Conservation (phyloP, 345 rosid species). For the Brassica nigra region DNA sequence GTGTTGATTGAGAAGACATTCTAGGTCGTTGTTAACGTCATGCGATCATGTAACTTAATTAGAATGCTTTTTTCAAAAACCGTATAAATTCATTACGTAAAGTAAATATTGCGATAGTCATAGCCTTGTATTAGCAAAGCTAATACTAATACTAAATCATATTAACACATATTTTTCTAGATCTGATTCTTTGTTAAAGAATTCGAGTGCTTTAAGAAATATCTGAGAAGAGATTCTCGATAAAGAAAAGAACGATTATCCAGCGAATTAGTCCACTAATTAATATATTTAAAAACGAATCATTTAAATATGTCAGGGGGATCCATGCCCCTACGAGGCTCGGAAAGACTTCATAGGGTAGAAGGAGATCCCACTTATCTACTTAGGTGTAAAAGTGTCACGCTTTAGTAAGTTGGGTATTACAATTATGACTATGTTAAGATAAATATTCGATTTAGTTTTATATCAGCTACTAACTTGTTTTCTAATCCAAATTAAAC, state of each 20-base stretch:
- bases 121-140: neutral
- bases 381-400: slow-evolving; percentile 37
- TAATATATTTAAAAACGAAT: neutral
- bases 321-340: slow-evolving; percentile 16
- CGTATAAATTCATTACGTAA: neutral
- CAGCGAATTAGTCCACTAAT: neutral
- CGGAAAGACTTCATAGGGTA: slow-evolving; percentile 19
- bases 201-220: neutral
- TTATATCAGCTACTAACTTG: neutral
- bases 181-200: slow-evolving; percentile 31
- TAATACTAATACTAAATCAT: slow-evolving; percentile 20
- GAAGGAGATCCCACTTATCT: slow-evolving; percentile 24
- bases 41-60: neutral
- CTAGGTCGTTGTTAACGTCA: slow-evolving; percentile 39
- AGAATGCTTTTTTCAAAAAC: neutral
- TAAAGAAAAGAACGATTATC: slow-evolving; percentile 19
- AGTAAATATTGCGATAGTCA: neutral
- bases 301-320: neutral
- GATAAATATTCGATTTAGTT: slow-evolving; percentile 1
- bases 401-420: slow-evolving; percentile 11
- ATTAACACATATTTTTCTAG: slow-evolving; percentile 12
- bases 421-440: neutral
- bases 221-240: slow-evolving; percentile 27
- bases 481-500: slow-evolving; percentile 9
- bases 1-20: slow-evolving; percentile 21